Evolutionary conservation across 495 filamentous ascomycete genomes (phyloP).

Genomic region (Neohortaea acidophila): DNA sequence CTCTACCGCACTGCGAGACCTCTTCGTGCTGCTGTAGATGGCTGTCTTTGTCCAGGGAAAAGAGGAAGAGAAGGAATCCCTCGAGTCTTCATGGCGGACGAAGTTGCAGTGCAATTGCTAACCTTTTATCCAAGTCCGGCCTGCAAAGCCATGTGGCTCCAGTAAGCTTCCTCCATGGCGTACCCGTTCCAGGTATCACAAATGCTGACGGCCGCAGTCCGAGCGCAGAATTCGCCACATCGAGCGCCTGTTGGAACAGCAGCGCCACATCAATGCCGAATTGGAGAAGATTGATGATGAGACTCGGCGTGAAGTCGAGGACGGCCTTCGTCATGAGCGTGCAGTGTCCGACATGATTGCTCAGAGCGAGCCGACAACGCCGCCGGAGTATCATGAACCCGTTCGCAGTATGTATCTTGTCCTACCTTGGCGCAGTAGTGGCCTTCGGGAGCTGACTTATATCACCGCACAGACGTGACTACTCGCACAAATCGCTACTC

Average conservation of each 20-base stretch:
- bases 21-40: too few species aligned
- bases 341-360: conserved; percentile 47
- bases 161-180: too few species aligned
- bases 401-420: conserved; percentile 12
- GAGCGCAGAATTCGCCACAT: conserved; percentile 86
- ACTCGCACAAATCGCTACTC: conserved; percentile 71
- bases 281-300: conserved; percentile 74
- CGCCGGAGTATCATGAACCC: conserved; percentile 73
- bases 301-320: conserved; percentile 60
- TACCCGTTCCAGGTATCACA: too few species aligned
- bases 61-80: too few species aligned
- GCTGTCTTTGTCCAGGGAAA: too few species aligned
- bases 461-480: conserved; percentile 42
- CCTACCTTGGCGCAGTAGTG: too few species aligned
- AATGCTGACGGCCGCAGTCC: conserved; percentile 38
- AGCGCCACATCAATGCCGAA: conserved; percentile 68
- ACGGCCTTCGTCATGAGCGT: conserved; percentile 67
- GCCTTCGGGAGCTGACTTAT: too few species aligned
- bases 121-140: too few species aligned
- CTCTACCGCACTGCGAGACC: too few species aligned
- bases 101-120: too few species aligned
- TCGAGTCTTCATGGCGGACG: too few species aligned
- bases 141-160: too few species aligned
- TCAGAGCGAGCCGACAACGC: conserved; percentile 90
- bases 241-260: conserved; percentile 72